Base-by-base conservation (phyloP, 2,329 filamentous ascomycete genomes). In the Penicillium aurantiogriseum region DNA sequence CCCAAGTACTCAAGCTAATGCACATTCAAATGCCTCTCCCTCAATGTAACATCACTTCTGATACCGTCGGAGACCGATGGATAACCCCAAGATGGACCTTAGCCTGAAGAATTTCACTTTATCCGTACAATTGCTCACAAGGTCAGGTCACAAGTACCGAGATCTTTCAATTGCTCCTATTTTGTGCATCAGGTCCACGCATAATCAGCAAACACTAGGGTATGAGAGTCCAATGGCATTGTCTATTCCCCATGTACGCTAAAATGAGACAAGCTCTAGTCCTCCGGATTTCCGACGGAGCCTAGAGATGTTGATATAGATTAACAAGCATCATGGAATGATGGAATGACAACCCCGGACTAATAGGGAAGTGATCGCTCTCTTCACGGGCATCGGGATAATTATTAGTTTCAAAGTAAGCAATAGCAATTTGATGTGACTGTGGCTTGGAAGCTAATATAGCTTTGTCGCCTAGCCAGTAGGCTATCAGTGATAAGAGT, bases 21-120 rank as follows among this genome's bases (percentile, higher is more conserved):
- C 45, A 17, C 2, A 27, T 13, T 35, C 10, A 19, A 19, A n/a
- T 2, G 2, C 7, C 0, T 11, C 15, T n/a, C 5, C 23, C 11
- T n/a, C 29, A 19, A 43, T 54, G 52, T 50, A 50, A 54, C 52
- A 49, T 50, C 45, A 5, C 5, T 17, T 9, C 31, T 29, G 19
- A 43, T 54, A 11, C 52, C 52, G 44, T 50, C 52, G 52, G 52
- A 54, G 52, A 15, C 52, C 52, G 52, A 15, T 49, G 21, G 13
- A 27, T 21, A 47, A 17, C 6, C 17, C 6, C 4, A 29, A 8
- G 21, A 23, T n/a, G 9, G 42, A 15, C 7, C 6, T 10, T 31
- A 5, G 15, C 17, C 9, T 38, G 35, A 17, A 48, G 42, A 54
- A 31, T 33, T 36, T 23, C 43, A 23, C 15, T 40, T 27, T 5